These are phyloP conservation scores for Mucor piriformis DNA, from an alignment of 371 early-diverging fungal species.

Conservation along the genomic window DNA sequence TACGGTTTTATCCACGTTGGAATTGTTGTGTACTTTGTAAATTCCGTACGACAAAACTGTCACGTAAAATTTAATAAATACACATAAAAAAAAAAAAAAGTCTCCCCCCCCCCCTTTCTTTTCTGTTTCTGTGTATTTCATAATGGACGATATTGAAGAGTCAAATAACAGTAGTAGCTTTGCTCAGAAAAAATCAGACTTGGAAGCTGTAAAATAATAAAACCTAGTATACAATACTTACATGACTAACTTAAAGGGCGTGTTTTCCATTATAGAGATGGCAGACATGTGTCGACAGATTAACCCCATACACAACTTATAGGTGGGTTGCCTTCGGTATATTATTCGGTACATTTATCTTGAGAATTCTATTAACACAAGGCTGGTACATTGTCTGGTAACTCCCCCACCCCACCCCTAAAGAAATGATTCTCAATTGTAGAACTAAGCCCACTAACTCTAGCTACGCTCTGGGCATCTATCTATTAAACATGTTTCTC, in stretches of 20 bases:
- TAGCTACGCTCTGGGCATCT: constrained; percentile 64
- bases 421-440: no score
- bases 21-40: constrained; percentile 8
- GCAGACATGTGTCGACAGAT: constrained; percentile 54
- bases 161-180: not conserved
- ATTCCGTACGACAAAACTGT: not conserved
- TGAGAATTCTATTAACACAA: constrained; percentile 80
- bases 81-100: not conserved
- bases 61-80: not conserved
- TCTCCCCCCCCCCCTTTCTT: no score
- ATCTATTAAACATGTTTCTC: constrained; percentile 91
- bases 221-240: no score
- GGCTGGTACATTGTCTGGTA: constrained; percentile 96
- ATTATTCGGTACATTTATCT: constrained; percentile 70
- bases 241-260: no score
- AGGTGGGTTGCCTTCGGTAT: constrained; percentile 79
- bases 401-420: no score
- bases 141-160: not conserved
- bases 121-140: not conserved
- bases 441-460: not conserved
- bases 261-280: no score
- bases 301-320: constrained; percentile 71
- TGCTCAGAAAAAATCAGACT: not conserved
- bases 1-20: constrained; percentile 46
- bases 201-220: not conserved